These are phyloP conservation scores for Geotrichum fermentans DNA, from an alignment of 1,139 yeast genomes.

Conservation along the genomic window DNA sequence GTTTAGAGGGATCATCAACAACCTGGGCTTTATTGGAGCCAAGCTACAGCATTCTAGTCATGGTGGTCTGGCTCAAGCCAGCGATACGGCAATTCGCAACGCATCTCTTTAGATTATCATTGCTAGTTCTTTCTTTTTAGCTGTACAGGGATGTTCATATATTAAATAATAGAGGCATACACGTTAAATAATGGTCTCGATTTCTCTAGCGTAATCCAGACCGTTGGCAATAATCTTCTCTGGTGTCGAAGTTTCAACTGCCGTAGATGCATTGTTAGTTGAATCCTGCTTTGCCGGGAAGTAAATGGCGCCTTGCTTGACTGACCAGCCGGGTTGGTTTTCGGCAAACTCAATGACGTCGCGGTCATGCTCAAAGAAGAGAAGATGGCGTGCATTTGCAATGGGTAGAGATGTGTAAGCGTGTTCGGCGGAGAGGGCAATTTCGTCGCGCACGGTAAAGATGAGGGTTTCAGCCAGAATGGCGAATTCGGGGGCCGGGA, in stretches of 20 bases:
- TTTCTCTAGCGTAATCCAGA: constrained; percentile 74
- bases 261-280: constrained; percentile 24
- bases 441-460: constrained; percentile 75
- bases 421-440: constrained; percentile 78
- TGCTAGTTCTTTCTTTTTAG: not conserved
- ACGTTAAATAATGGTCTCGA: constrained; percentile 70
- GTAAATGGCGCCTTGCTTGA: constrained; percentile 50
- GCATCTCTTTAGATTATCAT: constrained; percentile 3
- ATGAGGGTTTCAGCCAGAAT: constrained; percentile 50
- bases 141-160: constrained; percentile 1
- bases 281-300: constrained; percentile 42
- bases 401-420: constrained; percentile 75
- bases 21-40: constrained; percentile 19
- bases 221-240: constrained; percentile 56
- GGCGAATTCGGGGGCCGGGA: constrained; percentile 46
- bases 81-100: constrained; percentile 15
- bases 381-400: constrained; percentile 73
- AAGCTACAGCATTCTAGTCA: constrained; percentile 3
- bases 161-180: constrained; percentile 1
- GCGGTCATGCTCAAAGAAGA: constrained; percentile 68
- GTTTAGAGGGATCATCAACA: constrained; percentile 15
- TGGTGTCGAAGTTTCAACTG: constrained; percentile 31
- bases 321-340: constrained; percentile 56
- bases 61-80: constrained; percentile 7
- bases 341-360: constrained; percentile 58